These are phyloP conservation scores for Jasminum sambac DNA, from an alignment of 257 asterid genomes.

Conservation along the genomic window DNA sequence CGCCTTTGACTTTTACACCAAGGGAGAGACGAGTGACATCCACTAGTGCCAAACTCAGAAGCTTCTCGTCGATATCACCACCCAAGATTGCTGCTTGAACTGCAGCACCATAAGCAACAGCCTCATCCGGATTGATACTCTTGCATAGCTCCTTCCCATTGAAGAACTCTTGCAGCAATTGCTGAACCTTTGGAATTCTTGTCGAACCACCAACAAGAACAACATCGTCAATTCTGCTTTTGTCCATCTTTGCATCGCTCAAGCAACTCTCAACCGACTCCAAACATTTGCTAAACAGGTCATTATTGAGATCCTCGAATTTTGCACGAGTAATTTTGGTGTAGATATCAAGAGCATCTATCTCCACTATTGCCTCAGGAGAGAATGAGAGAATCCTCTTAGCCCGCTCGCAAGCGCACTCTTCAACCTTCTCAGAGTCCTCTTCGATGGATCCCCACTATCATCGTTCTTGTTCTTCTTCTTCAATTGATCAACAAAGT, in stretches of 20 bases:
- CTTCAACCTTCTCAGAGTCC: neutral
- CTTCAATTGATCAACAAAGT: neutral
- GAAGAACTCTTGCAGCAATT: slow-evolving; percentile 1
- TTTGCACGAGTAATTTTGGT: neutral
- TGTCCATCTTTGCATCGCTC: neutral
- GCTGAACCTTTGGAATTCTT: neutral
- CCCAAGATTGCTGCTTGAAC: too few relatives aligned
- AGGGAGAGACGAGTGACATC: neutral
- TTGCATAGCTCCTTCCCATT: slow-evolving; percentile 1
- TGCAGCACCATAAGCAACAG: too few relatives aligned
- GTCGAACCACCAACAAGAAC: slow-evolving; percentile 6
- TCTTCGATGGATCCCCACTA: neutral
- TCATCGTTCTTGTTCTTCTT: neutral
- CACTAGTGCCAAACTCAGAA: neutral
- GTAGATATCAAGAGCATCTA: neutral
- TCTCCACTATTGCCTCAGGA: neutral
- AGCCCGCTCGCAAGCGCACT: slow-evolving; percentile 3
- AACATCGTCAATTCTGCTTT: neutral
- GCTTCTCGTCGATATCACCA: neutral
- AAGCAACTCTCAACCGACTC: neutral
- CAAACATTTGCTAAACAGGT: neutral
- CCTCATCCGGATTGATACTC: too few relatives aligned
- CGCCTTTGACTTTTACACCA: neutral
- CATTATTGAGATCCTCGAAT: neutral
- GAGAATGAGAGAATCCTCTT: neutral